Percentiles rank a stretch among this genome's conserved stretches.
These are phyloP conservation scores for Naganishia vishniacii DNA, from an alignment of 768 basidiomycete genomes.

Conservation along the genomic window DNA sequence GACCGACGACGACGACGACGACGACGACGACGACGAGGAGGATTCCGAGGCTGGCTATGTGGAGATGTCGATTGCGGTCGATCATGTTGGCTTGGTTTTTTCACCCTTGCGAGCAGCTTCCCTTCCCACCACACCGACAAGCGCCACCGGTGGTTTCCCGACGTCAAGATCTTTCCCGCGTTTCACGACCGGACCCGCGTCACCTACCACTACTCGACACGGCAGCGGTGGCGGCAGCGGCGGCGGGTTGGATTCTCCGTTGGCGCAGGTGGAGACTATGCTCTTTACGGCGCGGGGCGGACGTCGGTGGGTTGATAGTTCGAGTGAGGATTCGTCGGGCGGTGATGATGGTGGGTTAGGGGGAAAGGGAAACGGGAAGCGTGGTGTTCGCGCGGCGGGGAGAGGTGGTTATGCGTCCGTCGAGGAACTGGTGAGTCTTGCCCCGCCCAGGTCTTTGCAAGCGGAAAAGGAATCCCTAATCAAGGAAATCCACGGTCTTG, in stretches of 20 bases:
- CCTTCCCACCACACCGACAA: neutral
- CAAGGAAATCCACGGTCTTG: no score
- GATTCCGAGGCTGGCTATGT: neutral
- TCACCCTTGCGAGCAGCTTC: no score
- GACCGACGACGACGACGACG: neutral
- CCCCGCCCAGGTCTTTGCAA: no score
- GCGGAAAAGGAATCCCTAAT: neutral
- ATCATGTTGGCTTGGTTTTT: neutral
- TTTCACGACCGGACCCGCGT: neutral
- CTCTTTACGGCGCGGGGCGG: neutral
- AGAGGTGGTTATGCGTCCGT: neutral
- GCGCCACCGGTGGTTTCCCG: neutral
- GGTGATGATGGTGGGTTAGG: neutral
- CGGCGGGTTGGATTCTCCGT: neutral
- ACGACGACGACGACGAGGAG: neutral
- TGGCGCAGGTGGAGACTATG: constrained; percentile 1
- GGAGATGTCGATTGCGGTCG: neutral
- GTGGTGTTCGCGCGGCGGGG: neutral
- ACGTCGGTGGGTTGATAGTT: neutral
- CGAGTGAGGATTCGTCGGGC: neutral
- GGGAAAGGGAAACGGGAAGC: neutral
- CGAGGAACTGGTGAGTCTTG: neutral
- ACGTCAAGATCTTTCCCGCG: neutral
- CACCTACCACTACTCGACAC: neutral
- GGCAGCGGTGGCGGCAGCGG: neutral